Percentiles rank a stretch among this genome's conserved stretches.
Conservation (phyloP, 192 early-diverging fungal genomes). For the Geosiphon pyriformis region DNA sequence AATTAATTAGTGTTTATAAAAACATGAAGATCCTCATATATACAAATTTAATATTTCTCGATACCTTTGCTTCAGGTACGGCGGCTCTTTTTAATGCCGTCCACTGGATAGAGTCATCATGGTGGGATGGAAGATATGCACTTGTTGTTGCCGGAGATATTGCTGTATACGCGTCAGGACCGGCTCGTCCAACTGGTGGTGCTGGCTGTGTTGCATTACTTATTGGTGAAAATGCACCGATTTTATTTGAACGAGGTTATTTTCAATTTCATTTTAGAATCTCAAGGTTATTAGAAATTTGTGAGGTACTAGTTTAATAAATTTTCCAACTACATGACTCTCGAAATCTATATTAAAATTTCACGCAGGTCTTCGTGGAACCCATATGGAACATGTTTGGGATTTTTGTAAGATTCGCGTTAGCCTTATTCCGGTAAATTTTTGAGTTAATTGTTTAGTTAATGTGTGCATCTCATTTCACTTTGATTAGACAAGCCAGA, state of each 20-base stretch:
- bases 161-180: conserved; percentile 89
- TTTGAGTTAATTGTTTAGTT: too few species aligned
- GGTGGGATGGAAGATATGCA: conserved; percentile 91
- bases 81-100: conserved; percentile 93
- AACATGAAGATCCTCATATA: too few species aligned
- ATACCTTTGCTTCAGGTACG: conserved; percentile 40
- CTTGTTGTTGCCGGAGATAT: conserved; percentile 93
- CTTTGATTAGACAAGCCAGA: conserved; percentile 78
- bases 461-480: too few species aligned
- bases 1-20: not conserved
- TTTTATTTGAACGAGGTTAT: conserved; percentile 81
- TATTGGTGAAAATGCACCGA: conserved; percentile 86
- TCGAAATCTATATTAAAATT: not conserved
- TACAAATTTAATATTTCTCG: not conserved
- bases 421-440: not conserved
- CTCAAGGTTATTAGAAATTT: not conserved
- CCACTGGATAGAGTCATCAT: conserved; percentile 93
- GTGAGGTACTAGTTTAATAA: too few species aligned
- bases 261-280: not conserved
- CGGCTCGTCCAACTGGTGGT: conserved; percentile 91
- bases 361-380: conserved; percentile 63
- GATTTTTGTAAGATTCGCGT: conserved; percentile 66
- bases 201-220: conserved; percentile 88
- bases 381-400: conserved; percentile 96
- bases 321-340: too few species aligned